Conservation (phyloP, 345 rosid genomes). For the Eucalyptus regnans region DNA sequence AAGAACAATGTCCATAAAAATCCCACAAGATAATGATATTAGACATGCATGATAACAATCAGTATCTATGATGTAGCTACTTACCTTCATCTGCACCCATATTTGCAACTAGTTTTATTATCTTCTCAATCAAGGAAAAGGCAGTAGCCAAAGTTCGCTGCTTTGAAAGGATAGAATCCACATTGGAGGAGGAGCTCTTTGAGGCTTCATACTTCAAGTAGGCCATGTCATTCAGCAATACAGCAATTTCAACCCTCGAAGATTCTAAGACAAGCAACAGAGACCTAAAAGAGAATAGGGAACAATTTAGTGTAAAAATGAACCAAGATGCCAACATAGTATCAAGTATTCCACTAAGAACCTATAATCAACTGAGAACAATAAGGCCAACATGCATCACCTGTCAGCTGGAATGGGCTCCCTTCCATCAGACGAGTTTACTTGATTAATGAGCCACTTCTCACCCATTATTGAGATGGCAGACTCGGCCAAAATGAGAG, state of each 20-base stretch:
- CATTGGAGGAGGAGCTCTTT: constrained; percentile 26
- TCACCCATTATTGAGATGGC: constrained; percentile 56
- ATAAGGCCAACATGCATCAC: constrained; percentile 2
- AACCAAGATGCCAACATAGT: not conserved
- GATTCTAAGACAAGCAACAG: constrained; percentile 77
- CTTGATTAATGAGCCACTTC: constrained; percentile 54
- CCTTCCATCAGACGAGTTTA: constrained; percentile 34
- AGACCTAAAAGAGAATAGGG: constrained; percentile 40
- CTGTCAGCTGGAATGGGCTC: constrained; percentile 51
- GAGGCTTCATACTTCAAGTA: constrained; percentile 83
- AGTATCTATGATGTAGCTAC: not conserved
- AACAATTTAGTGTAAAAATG: not conserved
- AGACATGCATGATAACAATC: not conserved
- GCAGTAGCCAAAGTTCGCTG: constrained; percentile 48
- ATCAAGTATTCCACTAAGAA: not conserved
- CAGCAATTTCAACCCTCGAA: constrained; percentile 81
- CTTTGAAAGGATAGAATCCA: constrained; percentile 38
- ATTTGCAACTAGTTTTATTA: constrained; percentile 50
- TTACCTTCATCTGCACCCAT: constrained; percentile 54
- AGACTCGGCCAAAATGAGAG: constrained; percentile 74
- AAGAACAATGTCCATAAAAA: not conserved
- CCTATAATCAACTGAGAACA: not conserved
- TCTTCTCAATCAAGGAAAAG: constrained; percentile 79
- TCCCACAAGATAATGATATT: not conserved
- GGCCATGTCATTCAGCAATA: constrained; percentile 73